Percentiles rank a stretch among this genome's conserved stretches.
Evolutionary conservation across 805 yeast species (phyloP).

Genomic region (Candida montana): DNA sequence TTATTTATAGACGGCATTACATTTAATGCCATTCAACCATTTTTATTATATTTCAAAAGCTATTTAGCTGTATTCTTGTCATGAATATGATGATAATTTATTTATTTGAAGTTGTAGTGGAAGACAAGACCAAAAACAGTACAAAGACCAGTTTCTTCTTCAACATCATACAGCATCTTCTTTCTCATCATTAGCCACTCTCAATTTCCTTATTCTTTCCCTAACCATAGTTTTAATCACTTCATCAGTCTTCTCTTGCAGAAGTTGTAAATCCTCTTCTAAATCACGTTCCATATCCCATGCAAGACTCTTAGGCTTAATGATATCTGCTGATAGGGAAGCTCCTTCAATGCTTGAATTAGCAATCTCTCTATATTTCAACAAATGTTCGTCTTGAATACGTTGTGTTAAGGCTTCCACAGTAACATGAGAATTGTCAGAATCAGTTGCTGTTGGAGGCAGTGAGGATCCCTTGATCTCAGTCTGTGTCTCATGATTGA

Average conservation of each 20-base stretch:
- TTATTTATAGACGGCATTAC: too few relatives aligned
- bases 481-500: slow-evolving; percentile 13
- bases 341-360: not conserved
- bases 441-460: slow-evolving; percentile 22
- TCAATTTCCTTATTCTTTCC: slow-evolving; percentile 24
- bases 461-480: slow-evolving; percentile 14
- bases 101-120: too few relatives aligned
- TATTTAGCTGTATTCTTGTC: too few relatives aligned
- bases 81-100: too few relatives aligned
- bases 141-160: too few relatives aligned
- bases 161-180: not conserved
- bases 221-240: slow-evolving; percentile 35
- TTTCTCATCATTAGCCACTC: slow-evolving; percentile 1
- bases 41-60: too few relatives aligned
- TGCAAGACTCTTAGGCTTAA: slow-evolving; percentile 19
- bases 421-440: slow-evolving; percentile 26
- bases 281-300: slow-evolving; percentile 37
- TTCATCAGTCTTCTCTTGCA: slow-evolving; percentile 39
- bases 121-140: too few relatives aligned
- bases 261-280: slow-evolving; percentile 30
- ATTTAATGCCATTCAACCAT: too few relatives aligned
- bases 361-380: slow-evolving; percentile 17
- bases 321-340: not conserved
- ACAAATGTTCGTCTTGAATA: slow-evolving; percentile 25
- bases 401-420: slow-evolving; percentile 31